A percentile compares a stretch with the other conserved stretches of the same genome.
Conservation (phyloP, 805 yeast species). For the Candida qinlingensis region DNA sequence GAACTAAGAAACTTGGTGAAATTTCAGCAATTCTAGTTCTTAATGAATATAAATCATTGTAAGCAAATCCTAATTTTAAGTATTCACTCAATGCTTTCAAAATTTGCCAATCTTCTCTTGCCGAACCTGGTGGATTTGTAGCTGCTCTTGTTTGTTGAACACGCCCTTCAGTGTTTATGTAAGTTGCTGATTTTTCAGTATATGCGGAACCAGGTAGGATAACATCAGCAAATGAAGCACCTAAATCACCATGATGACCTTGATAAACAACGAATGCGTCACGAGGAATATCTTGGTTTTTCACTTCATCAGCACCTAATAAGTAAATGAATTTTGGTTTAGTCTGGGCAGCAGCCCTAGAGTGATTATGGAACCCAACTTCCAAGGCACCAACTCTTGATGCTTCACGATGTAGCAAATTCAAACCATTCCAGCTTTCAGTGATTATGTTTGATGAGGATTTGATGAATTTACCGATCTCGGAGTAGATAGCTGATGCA, state of each 20-base stretch:
- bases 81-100: slow-evolving; percentile 79
- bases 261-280: slow-evolving; percentile 87
- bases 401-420: slow-evolving; percentile 78
- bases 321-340: slow-evolving; percentile 72
- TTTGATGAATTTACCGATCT: slow-evolving; percentile 57
- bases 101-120: slow-evolving; percentile 90
- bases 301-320: slow-evolving; percentile 79
- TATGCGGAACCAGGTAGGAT: slow-evolving; percentile 83
- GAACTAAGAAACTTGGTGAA: slow-evolving; percentile 76
- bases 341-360: slow-evolving; percentile 35
- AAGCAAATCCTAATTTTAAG: slow-evolving; percentile 63
- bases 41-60: slow-evolving; percentile 64
- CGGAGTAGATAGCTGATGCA: slow-evolving; percentile 52
- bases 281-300: slow-evolving; percentile 62
- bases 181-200: slow-evolving; percentile 82
- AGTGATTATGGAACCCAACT: slow-evolving; percentile 57
- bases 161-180: slow-evolving; percentile 87
- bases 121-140: slow-evolving; percentile 79
- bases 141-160: slow-evolving; percentile 84
- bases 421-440: slow-evolving; percentile 77
- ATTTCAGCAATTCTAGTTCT: slow-evolving; percentile 67
- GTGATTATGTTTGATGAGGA: slow-evolving; percentile 51
- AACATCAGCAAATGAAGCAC: slow-evolving; percentile 86
- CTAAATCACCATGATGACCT: slow-evolving; percentile 89
- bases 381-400: slow-evolving; percentile 86